Percentiles rank a stretch among this genome's conserved stretches.
Conservation (phyloP, 2,329 filamentous ascomycete genomes). For the Blumeria graminis region DNA sequence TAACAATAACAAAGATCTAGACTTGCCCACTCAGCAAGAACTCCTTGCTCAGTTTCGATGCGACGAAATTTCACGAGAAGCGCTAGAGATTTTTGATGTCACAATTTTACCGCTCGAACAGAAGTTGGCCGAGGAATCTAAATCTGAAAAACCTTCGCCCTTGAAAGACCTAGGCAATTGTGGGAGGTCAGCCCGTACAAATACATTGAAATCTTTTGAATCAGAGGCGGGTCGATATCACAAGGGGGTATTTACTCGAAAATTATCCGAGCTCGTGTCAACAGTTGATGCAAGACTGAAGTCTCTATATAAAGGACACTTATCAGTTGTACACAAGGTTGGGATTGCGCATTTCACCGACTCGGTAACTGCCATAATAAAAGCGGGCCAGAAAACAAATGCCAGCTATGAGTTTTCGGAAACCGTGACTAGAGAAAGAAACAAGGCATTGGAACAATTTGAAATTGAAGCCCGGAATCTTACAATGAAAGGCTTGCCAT, state of each 20-base stretch:
- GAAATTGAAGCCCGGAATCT: slow-evolving; percentile 51
- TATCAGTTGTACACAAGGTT: slow-evolving; percentile 69
- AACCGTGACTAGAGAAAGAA: slow-evolving; percentile 69
- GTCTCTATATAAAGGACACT: slow-evolving; percentile 66
- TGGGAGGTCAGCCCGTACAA: slow-evolving; percentile 47
- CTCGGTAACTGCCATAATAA: slow-evolving; percentile 66
- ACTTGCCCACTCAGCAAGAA: slow-evolving; percentile 91
- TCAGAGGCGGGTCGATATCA: slow-evolving; percentile 82
- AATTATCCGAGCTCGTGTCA: slow-evolving; percentile 58
- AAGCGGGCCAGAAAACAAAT: slow-evolving; percentile 77
- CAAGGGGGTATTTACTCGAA: slow-evolving; percentile 78
- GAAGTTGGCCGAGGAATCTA: slow-evolving; percentile 50
- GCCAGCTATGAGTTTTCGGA: slow-evolving; percentile 83
- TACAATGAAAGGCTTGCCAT: slow-evolving; percentile 53
- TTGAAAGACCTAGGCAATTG: slow-evolving; percentile 49
- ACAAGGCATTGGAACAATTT: slow-evolving; percentile 49
- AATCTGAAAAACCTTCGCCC: slow-evolving; percentile 48
- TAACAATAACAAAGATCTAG: slow-evolving; percentile 93
- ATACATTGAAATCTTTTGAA: slow-evolving; percentile 66
- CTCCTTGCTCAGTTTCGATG: slow-evolving; percentile 90
- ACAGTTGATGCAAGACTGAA: slow-evolving; percentile 83
- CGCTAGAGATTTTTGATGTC: slow-evolving; percentile 60
- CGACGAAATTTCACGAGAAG: slow-evolving; percentile 85
- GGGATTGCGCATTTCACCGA: slow-evolving; percentile 70
- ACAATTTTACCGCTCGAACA: slow-evolving; percentile 68